Evolutionary conservation across 139 green algal genomes (phyloP), one percentile per base, ranked within the genome.

Genomic region (Micractinium conductrix): DNA sequence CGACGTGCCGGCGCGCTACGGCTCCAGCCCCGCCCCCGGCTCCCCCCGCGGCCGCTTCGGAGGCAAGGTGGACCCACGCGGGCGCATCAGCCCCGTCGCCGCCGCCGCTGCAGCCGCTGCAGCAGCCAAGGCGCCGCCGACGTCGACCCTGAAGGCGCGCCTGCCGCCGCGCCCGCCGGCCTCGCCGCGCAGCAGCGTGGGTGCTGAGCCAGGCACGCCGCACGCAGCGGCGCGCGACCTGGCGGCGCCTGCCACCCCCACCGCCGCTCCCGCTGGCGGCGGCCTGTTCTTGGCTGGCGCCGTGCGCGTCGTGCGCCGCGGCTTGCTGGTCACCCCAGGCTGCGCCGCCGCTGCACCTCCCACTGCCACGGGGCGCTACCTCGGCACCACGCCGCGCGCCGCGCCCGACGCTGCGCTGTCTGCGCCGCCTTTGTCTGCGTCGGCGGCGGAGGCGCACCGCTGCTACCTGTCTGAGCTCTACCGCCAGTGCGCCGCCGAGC

Each of bases 31-130:
- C 37, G 16, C 67, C 19, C 63, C n/a, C 33, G 16, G 33, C 65
- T 28, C 12, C 33, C 5, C 33, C 65, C 22, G 7, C 44, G 42
- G 43, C n/a, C 26, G 73, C 30, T 79, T 79, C 65, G 73, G 73
- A 5, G 73, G 44, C 73, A 79, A 79, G 73, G 73, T 79, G 30
- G 73, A 44, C 16, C 73, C 73, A 1, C 43, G 73, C 73, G 42
- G 71, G 5, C 71, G 38, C 71, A 21, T 19, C 37, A 19, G 37
- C 2, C 38, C 38, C 4, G 68, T 21, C 68, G 68, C 21, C 3
- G 37, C 68, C 16, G n/a, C 9, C 68, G 38, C 68, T 4, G 35
- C 65, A 74, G 68, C 68, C 0, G 19, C 38, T 16, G 38, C 68
- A 17, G 68, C 68, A 1, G 19, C 21, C 4, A 21, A 19, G 26